Conservation (phyloP, 805 yeast species). For the Candida incommunis region DNA sequence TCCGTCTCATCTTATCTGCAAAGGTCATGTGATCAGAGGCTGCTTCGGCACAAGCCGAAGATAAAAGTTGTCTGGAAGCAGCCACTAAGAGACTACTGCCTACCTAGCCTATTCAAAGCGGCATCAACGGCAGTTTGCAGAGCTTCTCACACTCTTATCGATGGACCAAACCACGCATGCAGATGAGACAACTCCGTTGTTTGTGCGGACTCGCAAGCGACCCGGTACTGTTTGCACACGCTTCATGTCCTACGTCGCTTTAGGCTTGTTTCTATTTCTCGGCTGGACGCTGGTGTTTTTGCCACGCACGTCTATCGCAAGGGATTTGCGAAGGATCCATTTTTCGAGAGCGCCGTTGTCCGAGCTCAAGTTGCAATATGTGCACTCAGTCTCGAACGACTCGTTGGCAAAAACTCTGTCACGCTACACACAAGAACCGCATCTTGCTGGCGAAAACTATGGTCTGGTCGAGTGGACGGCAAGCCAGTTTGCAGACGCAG, state of each 20-base stretch:
- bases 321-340: neutral
- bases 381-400: neutral
- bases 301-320: neutral
- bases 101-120: no score
- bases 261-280: neutral
- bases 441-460: slow-evolving; percentile 23
- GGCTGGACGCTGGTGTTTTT: neutral
- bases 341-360: neutral
- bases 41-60: neutral
- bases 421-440: slow-evolving; percentile 9
- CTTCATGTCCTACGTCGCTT: neutral
- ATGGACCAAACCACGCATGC: no score
- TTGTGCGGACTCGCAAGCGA: neutral
- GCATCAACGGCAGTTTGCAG: neutral
- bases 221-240: neutral
- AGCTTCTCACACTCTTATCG: no score
- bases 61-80: no score
- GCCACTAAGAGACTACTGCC: no score
- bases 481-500: slow-evolving; percentile 43
- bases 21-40: neutral
- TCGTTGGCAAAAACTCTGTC: neutral
- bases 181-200: slow-evolving; percentile 1
- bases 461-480: slow-evolving; percentile 40
- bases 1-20: neutral
- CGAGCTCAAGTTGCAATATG: neutral